Evolutionary conservation across 108 stramenopile genomes (phyloP).

Genomic region (Craspedostauros australis): DNA sequence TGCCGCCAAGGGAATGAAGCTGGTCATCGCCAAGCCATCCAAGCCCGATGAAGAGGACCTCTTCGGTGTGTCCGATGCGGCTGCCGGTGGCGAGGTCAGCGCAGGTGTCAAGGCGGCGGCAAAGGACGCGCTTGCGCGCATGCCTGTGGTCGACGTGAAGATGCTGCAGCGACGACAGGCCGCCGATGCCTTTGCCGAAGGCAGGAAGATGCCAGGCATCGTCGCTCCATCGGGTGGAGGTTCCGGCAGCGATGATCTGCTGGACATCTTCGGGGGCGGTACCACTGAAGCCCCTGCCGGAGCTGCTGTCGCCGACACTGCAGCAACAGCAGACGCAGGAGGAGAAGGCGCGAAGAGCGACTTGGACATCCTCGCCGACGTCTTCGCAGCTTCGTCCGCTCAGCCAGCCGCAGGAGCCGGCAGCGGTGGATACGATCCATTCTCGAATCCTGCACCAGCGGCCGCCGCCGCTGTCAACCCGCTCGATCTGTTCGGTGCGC

Average conservation of each 20-base stretch:
- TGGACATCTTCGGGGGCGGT: slow-evolving; percentile 90
- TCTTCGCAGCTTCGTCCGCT: slow-evolving; percentile 75
- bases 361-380: slow-evolving; percentile 84
- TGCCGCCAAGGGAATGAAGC: slow-evolving; percentile 57
- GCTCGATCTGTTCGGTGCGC: slow-evolving; percentile 57
- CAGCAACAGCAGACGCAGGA: slow-evolving; percentile 13
- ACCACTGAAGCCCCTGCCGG: slow-evolving; percentile 18
- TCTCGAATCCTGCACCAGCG: slow-evolving; percentile 23
- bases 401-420: slow-evolving; percentile 29
- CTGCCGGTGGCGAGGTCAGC: slow-evolving; percentile 33
- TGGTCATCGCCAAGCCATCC: slow-evolving; percentile 25
- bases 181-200: slow-evolving; percentile 23
- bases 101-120: slow-evolving; percentile 61
- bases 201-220: slow-evolving; percentile 3
- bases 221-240: slow-evolving; percentile 35
- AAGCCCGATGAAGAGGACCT: slow-evolving; percentile 43
- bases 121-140: slow-evolving; percentile 85
- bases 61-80: slow-evolving; percentile 50
- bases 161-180: slow-evolving; percentile 63
- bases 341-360: slow-evolving; percentile 51
- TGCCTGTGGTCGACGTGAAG: slow-evolving; percentile 91
- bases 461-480: slow-evolving; percentile 33
- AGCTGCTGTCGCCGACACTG: slow-evolving; percentile 42
- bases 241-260: slow-evolving; percentile 83
- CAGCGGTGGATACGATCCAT: slow-evolving; percentile 34